phyloP scores from a whole-genome alignment of 805 yeast genomes.

The Nadsonia fulvescens region DNA sequence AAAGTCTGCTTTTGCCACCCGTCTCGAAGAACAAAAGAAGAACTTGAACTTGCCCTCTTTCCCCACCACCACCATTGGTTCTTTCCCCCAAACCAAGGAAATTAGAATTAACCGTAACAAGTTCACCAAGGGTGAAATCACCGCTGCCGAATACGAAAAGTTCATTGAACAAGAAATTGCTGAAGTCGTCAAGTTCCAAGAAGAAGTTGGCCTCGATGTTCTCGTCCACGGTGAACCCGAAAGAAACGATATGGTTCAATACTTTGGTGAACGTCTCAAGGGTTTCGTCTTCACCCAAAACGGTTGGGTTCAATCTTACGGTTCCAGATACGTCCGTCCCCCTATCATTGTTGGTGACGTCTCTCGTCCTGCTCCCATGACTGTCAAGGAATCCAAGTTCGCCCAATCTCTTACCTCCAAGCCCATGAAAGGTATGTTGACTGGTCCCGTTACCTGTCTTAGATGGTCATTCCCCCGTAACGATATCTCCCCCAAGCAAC shows the following conservation, averaged over 20 bases:
- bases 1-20: constrained; percentile 66
- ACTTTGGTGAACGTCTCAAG: constrained; percentile 96
- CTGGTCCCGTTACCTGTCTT: constrained; percentile 98
- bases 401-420: constrained; percentile 91
- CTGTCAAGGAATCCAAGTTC: constrained; percentile 97
- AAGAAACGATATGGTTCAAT: constrained; percentile 99
- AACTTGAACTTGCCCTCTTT: constrained; percentile 87
- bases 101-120: constrained; percentile 97
- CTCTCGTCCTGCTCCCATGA: constrained; percentile 95
- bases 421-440: constrained; percentile 99
- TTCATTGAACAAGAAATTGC: constrained; percentile 95
- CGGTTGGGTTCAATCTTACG: constrained; percentile 99
- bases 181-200: constrained; percentile 95
- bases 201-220: constrained; percentile 95
- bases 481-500: constrained; percentile 81
- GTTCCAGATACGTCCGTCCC: constrained; percentile 99
- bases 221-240: constrained; percentile 99
- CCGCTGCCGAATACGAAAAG: constrained; percentile 87
- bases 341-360: constrained; percentile 98
- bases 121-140: constrained; percentile 88
- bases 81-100: constrained; percentile 99
- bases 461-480: constrained; percentile 99
- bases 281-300: constrained; percentile 97
- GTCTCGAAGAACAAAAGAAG: constrained; percentile 75
- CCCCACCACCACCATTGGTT: constrained; percentile 99